Base-by-base conservation (phyloP, 495 filamentous ascomycete genomes). In the Penicillium angulare region DNA sequence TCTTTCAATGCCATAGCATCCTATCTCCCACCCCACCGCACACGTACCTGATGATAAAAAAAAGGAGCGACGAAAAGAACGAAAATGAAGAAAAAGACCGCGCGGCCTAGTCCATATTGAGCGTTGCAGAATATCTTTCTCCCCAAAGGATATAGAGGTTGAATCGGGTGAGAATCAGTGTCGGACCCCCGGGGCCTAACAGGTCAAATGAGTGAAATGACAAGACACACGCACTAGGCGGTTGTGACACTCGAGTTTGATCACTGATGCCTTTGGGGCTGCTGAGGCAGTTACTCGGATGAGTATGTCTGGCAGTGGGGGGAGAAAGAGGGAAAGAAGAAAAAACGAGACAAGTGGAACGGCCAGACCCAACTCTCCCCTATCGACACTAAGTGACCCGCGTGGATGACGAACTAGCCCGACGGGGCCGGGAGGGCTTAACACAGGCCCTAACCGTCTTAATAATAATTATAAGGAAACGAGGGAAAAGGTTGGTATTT, bases 361-460 rank as follows among this genome's bases (percentile, higher is more conserved):
- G 41, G 46, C 50, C n/a, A 47, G 49, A 59, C 56, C 54, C 51
- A 49, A 54, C 60, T 35, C 41, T 55, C 58, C 57, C 61, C 51
- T 55, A 61, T 56, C 43, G 48, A 64, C 52, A 52, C 53, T 47
- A 55, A 58, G 57, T 55, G 61, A 63, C 59, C 60, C 58, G 58
- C 40, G 55, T 52, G 50, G 47, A 49, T 57, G 54, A 53, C 51
- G 52, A 61, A 56, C 52, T 61, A 54, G 50, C 47, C 52, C 43
- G 42, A 47, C 50, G 47, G 53, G 56, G 47, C 49, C 51, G 27
- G 13, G 27, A 9, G 27, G 27, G 2, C 27, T 31, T 31, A n/a
- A n/a, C n/a, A n/a, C n/a, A n/a, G n/a, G n/a, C n/a, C n/a, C n/a
- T n/a, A n/a, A n/a, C n/a, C n/a, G n/a, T n/a, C n/a, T n/a, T n/a